Evolutionary conservation across 768 basidiomycete genomes (phyloP).

Genomic region (Paxillus ammoniavirescens): DNA sequence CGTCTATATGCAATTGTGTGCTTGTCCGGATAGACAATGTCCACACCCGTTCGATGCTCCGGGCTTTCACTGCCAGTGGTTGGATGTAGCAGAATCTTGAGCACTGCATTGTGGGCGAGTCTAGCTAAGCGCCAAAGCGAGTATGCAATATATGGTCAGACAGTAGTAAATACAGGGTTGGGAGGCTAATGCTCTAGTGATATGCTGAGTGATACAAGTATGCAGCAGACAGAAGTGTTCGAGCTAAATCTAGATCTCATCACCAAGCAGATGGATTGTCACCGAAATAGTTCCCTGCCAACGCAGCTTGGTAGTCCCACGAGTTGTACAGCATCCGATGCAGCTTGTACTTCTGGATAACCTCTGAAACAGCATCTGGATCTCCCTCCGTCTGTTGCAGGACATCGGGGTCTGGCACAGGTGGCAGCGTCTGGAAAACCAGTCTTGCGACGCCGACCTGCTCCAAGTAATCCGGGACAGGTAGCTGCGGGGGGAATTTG

Average conservation of each 20-base stretch:
- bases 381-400: slow-evolving; percentile 39
- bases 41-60: slow-evolving; percentile 24
- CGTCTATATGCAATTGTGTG: too few relatives aligned
- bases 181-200: too few relatives aligned
- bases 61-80: slow-evolving; percentile 23
- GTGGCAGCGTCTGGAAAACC: slow-evolving; percentile 67
- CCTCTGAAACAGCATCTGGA: slow-evolving; percentile 39
- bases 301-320: slow-evolving; percentile 44
- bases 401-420: slow-evolving; percentile 44
- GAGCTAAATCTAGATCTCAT: not conserved
- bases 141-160: too few relatives aligned
- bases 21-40: too few relatives aligned
- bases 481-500: slow-evolving; percentile 50
- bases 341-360: slow-evolving; percentile 53
- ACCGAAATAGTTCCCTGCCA: slow-evolving; percentile 64
- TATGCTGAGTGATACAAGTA: too few relatives aligned
- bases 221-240: too few relatives aligned
- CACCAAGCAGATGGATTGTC: slow-evolving; percentile 50
- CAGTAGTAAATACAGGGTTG: too few relatives aligned
- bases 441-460: slow-evolving; percentile 61
- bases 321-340: slow-evolving; percentile 38
- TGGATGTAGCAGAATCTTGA: too few relatives aligned
- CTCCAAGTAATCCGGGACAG: slow-evolving; percentile 53
- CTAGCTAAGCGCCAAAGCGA: too few relatives aligned
- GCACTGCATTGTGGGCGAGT: too few relatives aligned